Percentiles rank a stretch among this genome's conserved stretches.
Conservation (phyloP, 2,329 filamentous ascomycete species). For the Penicillium sp. region DNA sequence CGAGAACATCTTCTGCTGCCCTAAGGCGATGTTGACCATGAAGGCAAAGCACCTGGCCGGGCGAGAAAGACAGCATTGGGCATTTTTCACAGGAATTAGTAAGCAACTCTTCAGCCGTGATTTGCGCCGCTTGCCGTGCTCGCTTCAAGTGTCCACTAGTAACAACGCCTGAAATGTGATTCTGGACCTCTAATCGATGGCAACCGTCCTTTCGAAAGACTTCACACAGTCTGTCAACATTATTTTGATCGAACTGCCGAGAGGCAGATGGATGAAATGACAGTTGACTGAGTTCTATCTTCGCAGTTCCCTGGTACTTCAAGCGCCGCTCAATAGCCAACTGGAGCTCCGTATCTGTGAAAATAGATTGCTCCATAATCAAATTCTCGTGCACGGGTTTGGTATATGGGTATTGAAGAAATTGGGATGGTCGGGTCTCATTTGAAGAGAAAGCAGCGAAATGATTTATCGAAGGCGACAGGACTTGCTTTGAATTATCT, state of each 20-base stretch:
- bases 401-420: too few species aligned
- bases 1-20: constrained; percentile 19
- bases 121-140: background rate
- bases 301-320: constrained; percentile 23
- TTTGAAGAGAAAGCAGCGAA: too few species aligned
- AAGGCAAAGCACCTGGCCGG: constrained; percentile 24
- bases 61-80: constrained; percentile 22
- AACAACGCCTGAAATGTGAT: constrained; percentile 19
- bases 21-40: constrained; percentile 24
- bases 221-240: constrained; percentile 20
- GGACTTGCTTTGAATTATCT: too few species aligned
- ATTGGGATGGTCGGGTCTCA: too few species aligned
- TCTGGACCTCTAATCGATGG: constrained; percentile 14
- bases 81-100: constrained; percentile 7
- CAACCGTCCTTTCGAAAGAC: constrained; percentile 21
- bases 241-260: constrained; percentile 5
- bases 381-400: too few species aligned
- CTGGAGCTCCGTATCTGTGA: constrained; percentile 9
- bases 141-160: constrained; percentile 7
- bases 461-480: too few species aligned
- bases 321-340: constrained; percentile 15
- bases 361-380: background rate
- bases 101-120: background rate
- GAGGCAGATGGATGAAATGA: constrained; percentile 4
- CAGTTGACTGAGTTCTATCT: constrained; percentile 11